Percentiles rank a stretch among this genome's conserved stretches.
phyloP scores from a whole-genome alignment of 768 basidiomycete genomes.

The Leccinum arenicola region DNA sequence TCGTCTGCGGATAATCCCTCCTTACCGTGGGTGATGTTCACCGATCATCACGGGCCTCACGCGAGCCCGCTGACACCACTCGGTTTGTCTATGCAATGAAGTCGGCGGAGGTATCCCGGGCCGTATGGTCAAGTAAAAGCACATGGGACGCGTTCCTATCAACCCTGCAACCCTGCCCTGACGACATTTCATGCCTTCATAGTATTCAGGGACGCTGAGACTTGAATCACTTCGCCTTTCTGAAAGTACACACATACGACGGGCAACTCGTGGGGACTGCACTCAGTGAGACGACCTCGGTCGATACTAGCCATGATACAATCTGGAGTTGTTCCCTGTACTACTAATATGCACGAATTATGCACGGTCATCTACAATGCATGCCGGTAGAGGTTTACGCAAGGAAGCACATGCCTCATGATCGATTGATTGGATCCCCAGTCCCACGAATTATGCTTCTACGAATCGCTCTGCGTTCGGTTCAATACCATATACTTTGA shows the following conservation, averaged over 20 bases:
- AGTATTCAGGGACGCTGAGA: neutral
- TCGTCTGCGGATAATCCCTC: neutral
- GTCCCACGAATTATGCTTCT: neutral
- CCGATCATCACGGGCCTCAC: neutral
- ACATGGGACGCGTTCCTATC: neutral
- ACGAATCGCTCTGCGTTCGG: constrained; percentile 36
- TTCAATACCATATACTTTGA: constrained; percentile 32
- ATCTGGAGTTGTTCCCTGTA: neutral
- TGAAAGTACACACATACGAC: neutral
- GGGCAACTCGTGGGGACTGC: neutral
- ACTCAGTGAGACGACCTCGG: neutral
- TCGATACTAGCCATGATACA: neutral
- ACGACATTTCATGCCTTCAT: neutral
- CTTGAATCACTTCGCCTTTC: neutral
- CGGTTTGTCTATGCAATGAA: neutral
- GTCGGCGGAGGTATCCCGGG: neutral
- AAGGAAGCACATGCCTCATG: neutral
- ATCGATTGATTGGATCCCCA: neutral
- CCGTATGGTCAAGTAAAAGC: neutral
- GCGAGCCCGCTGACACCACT: neutral
- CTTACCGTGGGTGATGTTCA: neutral
- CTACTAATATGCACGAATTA: neutral
- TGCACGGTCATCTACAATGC: neutral
- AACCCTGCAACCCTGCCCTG: neutral
- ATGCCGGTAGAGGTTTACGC: neutral